Conservation (phyloP, 768 basidiomycete genomes). For the Suillus variegatus region DNA sequence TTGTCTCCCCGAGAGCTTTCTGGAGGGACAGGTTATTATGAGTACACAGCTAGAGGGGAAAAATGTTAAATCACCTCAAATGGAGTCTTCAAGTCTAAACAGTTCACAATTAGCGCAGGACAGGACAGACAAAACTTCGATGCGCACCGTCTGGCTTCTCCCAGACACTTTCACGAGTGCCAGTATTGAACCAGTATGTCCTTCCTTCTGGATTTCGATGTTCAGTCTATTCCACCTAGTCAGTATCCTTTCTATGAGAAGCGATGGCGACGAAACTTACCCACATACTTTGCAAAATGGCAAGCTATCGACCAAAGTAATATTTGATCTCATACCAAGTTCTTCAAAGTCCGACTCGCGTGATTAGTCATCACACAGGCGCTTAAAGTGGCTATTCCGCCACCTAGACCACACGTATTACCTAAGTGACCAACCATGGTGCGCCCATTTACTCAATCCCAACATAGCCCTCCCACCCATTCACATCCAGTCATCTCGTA, state of each 20-base stretch:
- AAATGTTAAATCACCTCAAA: conserved; percentile 66
- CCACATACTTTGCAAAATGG: conserved; percentile 28
- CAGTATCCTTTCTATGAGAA: conserved; percentile 4
- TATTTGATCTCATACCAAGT: neutral
- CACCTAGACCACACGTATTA: no score
- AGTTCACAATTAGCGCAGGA: conserved; percentile 2
- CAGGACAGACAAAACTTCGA: conserved; percentile 11
- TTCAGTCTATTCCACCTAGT: conserved; percentile 61
- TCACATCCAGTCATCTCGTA: conserved; percentile 42
- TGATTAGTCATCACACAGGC: neutral
- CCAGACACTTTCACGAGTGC: conserved; percentile 91
- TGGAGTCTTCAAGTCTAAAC: conserved; percentile 80
- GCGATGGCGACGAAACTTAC: conserved; percentile 20
- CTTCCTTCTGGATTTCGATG: conserved; percentile 95
- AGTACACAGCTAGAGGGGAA: conserved; percentile 6
- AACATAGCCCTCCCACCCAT: neutral
- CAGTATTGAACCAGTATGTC: conserved; percentile 97
- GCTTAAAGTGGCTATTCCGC: no score
- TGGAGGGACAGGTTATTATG: conserved; percentile 31
- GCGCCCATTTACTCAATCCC: neutral
- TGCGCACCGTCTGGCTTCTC: conserved; percentile 91
- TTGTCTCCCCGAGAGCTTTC: conserved; percentile 86
- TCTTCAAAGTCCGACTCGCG: neutral
- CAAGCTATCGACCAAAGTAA: neutral
- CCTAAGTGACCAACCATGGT: neutral